Evolutionary conservation across 2,329 filamentous ascomycete species (phyloP).

Genomic region (Aureobasidium sp.): DNA sequence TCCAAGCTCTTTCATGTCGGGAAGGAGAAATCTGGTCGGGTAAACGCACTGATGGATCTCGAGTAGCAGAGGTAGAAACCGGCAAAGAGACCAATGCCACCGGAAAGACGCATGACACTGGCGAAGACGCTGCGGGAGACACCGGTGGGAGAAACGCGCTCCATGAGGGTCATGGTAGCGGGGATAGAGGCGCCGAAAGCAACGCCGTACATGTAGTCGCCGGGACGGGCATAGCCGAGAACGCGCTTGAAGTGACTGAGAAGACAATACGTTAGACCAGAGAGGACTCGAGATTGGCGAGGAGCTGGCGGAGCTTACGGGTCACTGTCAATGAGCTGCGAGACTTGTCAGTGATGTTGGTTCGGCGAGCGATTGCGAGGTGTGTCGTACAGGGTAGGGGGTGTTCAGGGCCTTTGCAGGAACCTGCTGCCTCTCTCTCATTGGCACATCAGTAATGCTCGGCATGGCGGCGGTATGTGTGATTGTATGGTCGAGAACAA

Average conservation of each 20-base stretch:
- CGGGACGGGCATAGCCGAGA: conserved; percentile 72
- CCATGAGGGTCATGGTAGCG: conserved; percentile 65
- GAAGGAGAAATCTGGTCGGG: conserved; percentile 7
- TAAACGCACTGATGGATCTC: conserved; percentile 66
- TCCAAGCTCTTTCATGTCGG: conserved; percentile 3
- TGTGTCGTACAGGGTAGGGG: conserved; percentile 70
- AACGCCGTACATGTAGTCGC: conserved; percentile 69
- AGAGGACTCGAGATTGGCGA: conserved; percentile 12
- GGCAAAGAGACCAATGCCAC: conserved; percentile 62
- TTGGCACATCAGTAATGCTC: conserved; percentile 11
- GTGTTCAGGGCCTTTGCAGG: conserved; percentile 73
- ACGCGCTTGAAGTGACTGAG: conserved; percentile 84
- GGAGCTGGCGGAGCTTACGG: conserved; percentile 57
- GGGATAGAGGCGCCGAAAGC: conserved; percentile 65
- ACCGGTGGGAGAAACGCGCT: conserved; percentile 76
- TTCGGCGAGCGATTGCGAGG: conserved; percentile 6
- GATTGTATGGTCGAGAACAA: not conserved
- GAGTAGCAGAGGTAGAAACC: conserved; percentile 83
- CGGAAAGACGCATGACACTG: conserved; percentile 70
- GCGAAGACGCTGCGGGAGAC: conserved; percentile 76
- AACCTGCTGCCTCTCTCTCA: conserved; percentile 25
- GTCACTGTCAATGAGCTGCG: conserved; percentile 95
- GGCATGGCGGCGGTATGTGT: conserved; percentile 10
- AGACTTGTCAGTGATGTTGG: conserved; percentile 17
- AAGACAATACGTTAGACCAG: conserved; percentile 16